Evolutionary conservation across 1,284 basidiomycete genomes (phyloP).

Genomic region (Hypsizygus ulmarius): DNA sequence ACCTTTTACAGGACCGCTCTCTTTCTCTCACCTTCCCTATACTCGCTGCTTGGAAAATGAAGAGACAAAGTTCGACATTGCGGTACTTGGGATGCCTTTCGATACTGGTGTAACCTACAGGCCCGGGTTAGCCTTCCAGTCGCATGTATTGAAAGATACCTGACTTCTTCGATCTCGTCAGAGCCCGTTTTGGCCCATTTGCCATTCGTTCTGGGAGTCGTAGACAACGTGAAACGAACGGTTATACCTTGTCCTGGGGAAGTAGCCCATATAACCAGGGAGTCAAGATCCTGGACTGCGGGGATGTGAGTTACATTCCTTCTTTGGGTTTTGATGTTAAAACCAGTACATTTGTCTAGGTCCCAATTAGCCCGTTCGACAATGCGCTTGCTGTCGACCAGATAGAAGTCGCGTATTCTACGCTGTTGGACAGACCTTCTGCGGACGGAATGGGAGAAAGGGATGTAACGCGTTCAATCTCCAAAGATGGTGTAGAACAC

Average conservation of each 20-base stretch:
- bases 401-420: conserved; percentile 75
- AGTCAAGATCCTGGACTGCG: conserved; percentile 72
- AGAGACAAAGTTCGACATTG: conserved; percentile 60
- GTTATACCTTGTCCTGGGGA: conserved; percentile 69
- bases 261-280: conserved; percentile 61
- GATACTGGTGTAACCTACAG: conserved; percentile 73
- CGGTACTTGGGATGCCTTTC: conserved; percentile 78
- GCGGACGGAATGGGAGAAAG: conserved; percentile 27
- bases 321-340: background rate
- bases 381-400: conserved; percentile 75
- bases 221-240: conserved; percentile 52
- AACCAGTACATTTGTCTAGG: conserved; percentile 33
- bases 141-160: background rate
- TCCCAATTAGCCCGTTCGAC: conserved; percentile 70
- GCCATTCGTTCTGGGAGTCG: conserved; percentile 78
- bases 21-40: conserved; percentile 73
- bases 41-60: conserved; percentile 66
- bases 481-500: conserved; percentile 55
- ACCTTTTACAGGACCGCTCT: conserved; percentile 67
- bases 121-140: conserved; percentile 42
- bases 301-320: conserved; percentile 52
- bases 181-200: conserved; percentile 79
- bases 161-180: conserved; percentile 12
- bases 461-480: conserved; percentile 33
- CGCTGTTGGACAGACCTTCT: conserved; percentile 57